phyloP scores from a whole-genome alignment of 2,329 filamentous ascomycete genomes.

The Knufia petricola region DNA sequence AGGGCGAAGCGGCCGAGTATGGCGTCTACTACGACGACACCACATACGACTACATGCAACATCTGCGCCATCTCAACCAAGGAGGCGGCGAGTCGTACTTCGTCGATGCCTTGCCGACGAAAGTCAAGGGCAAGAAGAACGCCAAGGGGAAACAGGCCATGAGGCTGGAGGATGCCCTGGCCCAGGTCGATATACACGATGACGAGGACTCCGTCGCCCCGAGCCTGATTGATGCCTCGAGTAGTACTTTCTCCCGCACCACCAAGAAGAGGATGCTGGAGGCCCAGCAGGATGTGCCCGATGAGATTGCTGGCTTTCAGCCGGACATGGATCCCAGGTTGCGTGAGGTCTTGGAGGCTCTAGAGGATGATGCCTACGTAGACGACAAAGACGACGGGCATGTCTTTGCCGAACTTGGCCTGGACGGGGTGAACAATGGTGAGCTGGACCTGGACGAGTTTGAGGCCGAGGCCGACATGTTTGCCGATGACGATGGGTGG shows the following conservation, averaged over 20 bases:
- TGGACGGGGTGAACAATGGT: conserved; percentile 46
- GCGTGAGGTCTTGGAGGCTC: conserved; percentile 79
- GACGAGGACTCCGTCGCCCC: conserved; percentile 35
- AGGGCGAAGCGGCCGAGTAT: conserved; percentile 90
- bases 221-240: conserved; percentile 60
- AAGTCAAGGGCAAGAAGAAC: conserved; percentile 53
- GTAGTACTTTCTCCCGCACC: conserved; percentile 43
- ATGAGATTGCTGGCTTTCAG: conserved; percentile 85
- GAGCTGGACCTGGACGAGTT: conserved; percentile 77
- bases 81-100: conserved; percentile 67
- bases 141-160: conserved; percentile 53
- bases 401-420: conserved; percentile 64
- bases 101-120: conserved; percentile 57
- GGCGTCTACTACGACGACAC: conserved; percentile 93
- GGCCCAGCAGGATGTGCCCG: conserved; percentile 84
- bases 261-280: conserved; percentile 67
- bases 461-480: conserved; percentile 46
- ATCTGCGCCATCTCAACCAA: conserved; percentile 75
- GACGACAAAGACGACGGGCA: conserved; percentile 71
- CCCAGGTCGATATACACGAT: conserved; percentile 44
- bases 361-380: conserved; percentile 93
- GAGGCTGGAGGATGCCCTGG: conserved; percentile 78
- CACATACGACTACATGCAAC: conserved; percentile 98
- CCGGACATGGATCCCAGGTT: conserved; percentile 95
- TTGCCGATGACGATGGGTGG: conserved; percentile 69